Percentiles rank a stretch among this genome's conserved stretches.
Conservation (phyloP, 495 filamentous ascomycete species). For the Glonium stellatum region DNA sequence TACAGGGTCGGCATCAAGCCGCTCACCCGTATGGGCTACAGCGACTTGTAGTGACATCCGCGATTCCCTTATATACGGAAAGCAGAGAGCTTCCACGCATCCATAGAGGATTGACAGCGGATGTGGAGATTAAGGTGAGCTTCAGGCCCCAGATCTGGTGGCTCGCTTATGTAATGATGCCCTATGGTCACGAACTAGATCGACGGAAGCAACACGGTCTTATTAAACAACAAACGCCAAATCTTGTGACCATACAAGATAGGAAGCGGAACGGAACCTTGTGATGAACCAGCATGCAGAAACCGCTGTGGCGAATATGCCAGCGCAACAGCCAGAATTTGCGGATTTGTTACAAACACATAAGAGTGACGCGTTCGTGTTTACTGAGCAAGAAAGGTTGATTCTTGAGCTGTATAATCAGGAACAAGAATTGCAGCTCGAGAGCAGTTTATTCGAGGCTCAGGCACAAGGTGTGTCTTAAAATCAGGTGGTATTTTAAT, state of each 20-base stretch:
- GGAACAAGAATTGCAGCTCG: constrained; percentile 61
- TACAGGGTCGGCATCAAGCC: constrained; percentile 62
- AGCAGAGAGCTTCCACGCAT: constrained; percentile 5
- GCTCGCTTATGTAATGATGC: no score
- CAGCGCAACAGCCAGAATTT: not conserved
- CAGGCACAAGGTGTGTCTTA: constrained; percentile 26
- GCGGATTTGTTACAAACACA: constrained; percentile 17
- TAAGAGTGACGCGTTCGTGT: constrained; percentile 42
- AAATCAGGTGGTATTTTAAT: constrained; percentile 1
- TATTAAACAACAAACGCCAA: no score
- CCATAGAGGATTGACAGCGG: not conserved
- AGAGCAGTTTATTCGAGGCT: constrained; percentile 60
- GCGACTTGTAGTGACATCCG: constrained; percentile 73
- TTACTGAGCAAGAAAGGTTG: constrained; percentile 55
- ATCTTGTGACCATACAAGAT: no score
- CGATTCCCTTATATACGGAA: constrained; percentile 21
- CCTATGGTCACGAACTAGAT: no score
- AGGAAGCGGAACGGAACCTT: not conserved
- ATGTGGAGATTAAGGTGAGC: constrained; percentile 4
- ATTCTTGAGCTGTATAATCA: constrained; percentile 62
- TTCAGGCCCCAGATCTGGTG: constrained; percentile 3
- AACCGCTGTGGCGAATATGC: not conserved
- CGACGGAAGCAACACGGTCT: no score
- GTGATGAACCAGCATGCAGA: not conserved
- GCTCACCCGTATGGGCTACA: constrained; percentile 82